Evolutionary conservation across 768 basidiomycete genomes (phyloP).

Genomic region (Mycena rebaudengoi): DNA sequence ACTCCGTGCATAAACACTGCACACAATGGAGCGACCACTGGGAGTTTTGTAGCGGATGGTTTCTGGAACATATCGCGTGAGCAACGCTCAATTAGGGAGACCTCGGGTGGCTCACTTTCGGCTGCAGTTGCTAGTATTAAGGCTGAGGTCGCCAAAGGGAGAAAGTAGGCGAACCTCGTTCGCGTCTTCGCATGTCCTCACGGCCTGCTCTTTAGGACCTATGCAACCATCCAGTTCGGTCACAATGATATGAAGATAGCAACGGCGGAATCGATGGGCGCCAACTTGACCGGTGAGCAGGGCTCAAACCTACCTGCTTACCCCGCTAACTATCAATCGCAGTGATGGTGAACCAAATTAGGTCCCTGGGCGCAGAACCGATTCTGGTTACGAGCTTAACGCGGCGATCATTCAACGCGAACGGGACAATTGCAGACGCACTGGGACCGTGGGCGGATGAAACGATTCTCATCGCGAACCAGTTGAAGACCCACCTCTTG

Average conservation of each 20-base stretch:
- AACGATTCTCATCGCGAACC: slow-evolving; percentile 44
- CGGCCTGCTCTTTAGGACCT: slow-evolving; percentile 25
- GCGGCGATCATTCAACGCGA: slow-evolving; percentile 43
- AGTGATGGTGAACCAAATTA: slow-evolving; percentile 47
- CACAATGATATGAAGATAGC: slow-evolving; percentile 51
- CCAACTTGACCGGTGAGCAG: slow-evolving; percentile 41
- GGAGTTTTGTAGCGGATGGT: slow-evolving; percentile 47
- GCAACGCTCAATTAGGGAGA: background rate
- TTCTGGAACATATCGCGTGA: slow-evolving; percentile 44
- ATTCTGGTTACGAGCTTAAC: slow-evolving; percentile 53
- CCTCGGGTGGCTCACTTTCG: too few species aligned
- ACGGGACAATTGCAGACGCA: slow-evolving; percentile 46
- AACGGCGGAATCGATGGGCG: slow-evolving; percentile 53
- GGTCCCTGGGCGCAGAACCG: slow-evolving; percentile 47
- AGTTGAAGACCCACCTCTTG: slow-evolving; percentile 47
- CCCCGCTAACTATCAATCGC: background rate
- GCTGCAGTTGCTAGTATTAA: slow-evolving; percentile 38
- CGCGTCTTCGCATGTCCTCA: background rate
- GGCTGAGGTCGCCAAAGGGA: slow-evolving; percentile 44
- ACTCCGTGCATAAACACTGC: slow-evolving; percentile 52
- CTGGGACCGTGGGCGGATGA: slow-evolving; percentile 50
- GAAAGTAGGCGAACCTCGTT: slow-evolving; percentile 20
- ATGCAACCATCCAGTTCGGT: slow-evolving; percentile 53
- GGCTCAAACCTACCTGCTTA: background rate
- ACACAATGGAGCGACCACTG: slow-evolving; percentile 51